Evolutionary conservation across 2,329 filamentous ascomycete species (phyloP).

Genomic region (Arthrobotrys sphaeroides): DNA sequence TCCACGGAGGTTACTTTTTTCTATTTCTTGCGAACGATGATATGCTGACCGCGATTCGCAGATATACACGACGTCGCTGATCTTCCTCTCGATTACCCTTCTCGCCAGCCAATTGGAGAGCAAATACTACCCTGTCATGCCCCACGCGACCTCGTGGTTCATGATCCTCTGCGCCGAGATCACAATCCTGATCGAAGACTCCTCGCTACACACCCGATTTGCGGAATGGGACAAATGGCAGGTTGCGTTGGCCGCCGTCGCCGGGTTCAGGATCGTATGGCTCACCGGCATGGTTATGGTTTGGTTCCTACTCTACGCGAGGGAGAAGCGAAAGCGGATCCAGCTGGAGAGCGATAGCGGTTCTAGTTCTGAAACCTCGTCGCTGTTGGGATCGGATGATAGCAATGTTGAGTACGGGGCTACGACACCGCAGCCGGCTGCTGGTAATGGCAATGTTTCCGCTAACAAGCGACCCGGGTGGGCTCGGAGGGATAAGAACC

Average conservation of each 20-base stretch:
- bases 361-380: constrained; percentile 60
- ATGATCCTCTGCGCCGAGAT: constrained; percentile 77
- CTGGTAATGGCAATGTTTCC: constrained; percentile 65
- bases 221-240: constrained; percentile 56
- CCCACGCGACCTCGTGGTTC: constrained; percentile 82
- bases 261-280: constrained; percentile 53
- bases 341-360: constrained; percentile 60
- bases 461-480: constrained; percentile 81
- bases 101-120: constrained; percentile 83
- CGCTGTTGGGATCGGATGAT: constrained; percentile 59
- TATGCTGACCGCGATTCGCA: constrained; percentile 58
- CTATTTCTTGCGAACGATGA: constrained; percentile 40
- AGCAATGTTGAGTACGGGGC: constrained; percentile 54
- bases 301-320: constrained; percentile 57
- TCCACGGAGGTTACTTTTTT: constrained; percentile 27
- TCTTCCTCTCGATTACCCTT: constrained; percentile 85
- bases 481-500: constrained; percentile 84
- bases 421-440: constrained; percentile 58
- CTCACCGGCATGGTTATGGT: constrained; percentile 44
- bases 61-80: constrained; percentile 65
- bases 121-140: constrained; percentile 78
- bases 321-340: constrained; percentile 55
- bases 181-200: constrained; percentile 74
- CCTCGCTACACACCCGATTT: constrained; percentile 70
- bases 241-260: constrained; percentile 60